phyloP scores from a whole-genome alignment of 257 asterid genomes.

The Scutellaria minor region DNA sequence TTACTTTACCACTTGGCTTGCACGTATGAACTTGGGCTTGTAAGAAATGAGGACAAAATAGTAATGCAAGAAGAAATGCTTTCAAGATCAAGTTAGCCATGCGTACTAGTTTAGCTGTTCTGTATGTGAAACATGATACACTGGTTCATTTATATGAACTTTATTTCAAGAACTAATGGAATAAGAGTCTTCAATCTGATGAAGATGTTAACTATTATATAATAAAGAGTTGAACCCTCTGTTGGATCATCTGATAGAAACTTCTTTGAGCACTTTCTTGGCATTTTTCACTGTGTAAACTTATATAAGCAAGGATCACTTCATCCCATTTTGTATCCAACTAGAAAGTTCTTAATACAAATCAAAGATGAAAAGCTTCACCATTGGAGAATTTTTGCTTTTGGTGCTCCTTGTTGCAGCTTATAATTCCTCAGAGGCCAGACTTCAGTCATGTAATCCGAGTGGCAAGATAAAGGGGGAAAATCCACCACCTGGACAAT shows the following conservation, averaged over 20 bases:
- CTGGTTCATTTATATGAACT: too few relatives aligned
- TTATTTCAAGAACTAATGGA: too few relatives aligned
- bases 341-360: background rate
- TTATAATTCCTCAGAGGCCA: conserved; percentile 3
- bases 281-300: too few relatives aligned
- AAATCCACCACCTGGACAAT: conserved; percentile 34
- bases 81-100: background rate
- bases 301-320: too few relatives aligned
- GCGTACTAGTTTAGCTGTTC: too few relatives aligned
- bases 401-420: conserved; percentile 14
- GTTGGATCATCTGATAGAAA: too few relatives aligned
- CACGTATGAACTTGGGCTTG: conserved; percentile 37
- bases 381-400: conserved; percentile 11
- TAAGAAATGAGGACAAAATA: conserved; percentile 24
- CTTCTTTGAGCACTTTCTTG: too few relatives aligned
- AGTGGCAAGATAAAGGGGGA: conserved; percentile 44
- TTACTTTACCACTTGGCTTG: conserved; percentile 45
- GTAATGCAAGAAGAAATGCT: conserved; percentile 14
- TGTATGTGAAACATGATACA: too few relatives aligned
- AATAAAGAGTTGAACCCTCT: too few relatives aligned
- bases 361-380: conserved; percentile 27
- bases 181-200: too few relatives aligned
- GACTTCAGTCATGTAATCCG: conserved; percentile 37
- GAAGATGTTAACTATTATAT: too few relatives aligned
- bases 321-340: too few relatives aligned